Base-by-base conservation (phyloP, 2,329 filamentous ascomycete genomes). In the Rutstroemia sp. region DNA sequence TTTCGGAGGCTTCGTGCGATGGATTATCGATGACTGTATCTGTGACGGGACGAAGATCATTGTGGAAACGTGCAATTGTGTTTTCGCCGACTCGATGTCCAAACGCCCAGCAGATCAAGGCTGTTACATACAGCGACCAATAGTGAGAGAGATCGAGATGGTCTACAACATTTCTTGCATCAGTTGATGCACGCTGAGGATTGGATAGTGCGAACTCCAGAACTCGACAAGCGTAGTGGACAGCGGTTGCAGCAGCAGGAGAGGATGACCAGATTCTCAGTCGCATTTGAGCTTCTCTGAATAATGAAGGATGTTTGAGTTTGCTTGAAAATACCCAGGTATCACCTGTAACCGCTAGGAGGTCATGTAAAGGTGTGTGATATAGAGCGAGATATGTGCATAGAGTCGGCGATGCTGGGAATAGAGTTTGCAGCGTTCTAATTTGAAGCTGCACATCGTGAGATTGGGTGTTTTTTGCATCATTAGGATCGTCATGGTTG, bases 51-150 rank as follows among this genome's bases (percentile, higher is more conserved):
- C 21, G 8, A 9, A 14, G 10, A 37, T 16, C 14, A 16, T 52
- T 16, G 16, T 30, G 38, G 10, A 17, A 30, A 30, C 21, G 19
- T 6, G 44, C 5, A 42, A 17, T 17, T 14, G n/a, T 54, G 10
- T 5, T 21, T 17, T 34, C 52, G 10, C 23, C 14, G 10, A 19
- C 17, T 16, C 67, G 67, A 56, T 78, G 71, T 2, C 75, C 74
- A 60, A 77, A 79, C 1, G 80, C 79, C 81, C 81, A 84, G 70
- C 78, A 82, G 60, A 84, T 78, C 50, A 84, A 72, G 7, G 78
- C 72, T 59, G 79, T 82, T 7, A 79, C 76, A 63, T 83, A 83
- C 49, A 82, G 63, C 34, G 71, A 75, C 79, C 79, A 82, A 63
- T 78, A 80, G 59, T 79, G 74, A 2, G 75, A 76, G 44, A 81